Conservation (phyloP, 1,284 basidiomycete species). For the Cutaneotrichosporon arboriforme region DNA sequence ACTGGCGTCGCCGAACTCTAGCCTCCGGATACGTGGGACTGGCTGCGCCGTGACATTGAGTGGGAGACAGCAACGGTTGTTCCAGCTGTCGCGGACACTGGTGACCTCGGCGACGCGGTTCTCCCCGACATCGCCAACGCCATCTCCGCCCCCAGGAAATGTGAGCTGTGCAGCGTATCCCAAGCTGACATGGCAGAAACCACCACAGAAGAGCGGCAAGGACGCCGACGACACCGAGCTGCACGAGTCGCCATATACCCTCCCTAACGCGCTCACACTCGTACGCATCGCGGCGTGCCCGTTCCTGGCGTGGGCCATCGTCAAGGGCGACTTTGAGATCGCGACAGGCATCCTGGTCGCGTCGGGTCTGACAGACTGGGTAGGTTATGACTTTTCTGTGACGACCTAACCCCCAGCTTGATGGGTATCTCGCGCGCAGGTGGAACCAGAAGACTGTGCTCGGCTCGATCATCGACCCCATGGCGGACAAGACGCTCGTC, state of each 20-base stretch:
- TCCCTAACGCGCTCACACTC: slow-evolving; percentile 84
- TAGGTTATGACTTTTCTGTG: slow-evolving; percentile 48
- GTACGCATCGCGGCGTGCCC: slow-evolving; percentile 85
- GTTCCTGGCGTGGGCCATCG: slow-evolving; percentile 81
- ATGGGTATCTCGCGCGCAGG: slow-evolving; percentile 81
- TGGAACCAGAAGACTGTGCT: slow-evolving; percentile 82
- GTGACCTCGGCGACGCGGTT: background rate
- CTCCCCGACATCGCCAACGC: background rate
- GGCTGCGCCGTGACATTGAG: no score
- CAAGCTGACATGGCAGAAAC: background rate
- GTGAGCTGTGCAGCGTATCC: background rate
- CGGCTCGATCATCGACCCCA: slow-evolving; percentile 91
- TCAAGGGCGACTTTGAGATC: slow-evolving; percentile 71
- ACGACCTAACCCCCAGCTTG: slow-evolving; percentile 55
- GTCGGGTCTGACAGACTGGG: slow-evolving; percentile 84
- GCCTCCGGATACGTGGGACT: no score
- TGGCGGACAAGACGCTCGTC: slow-evolving; percentile 94
- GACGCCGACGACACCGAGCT: slow-evolving; percentile 24
- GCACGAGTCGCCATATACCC: slow-evolving; percentile 87
- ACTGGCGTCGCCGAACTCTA: no score
- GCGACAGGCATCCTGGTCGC: slow-evolving; percentile 80
- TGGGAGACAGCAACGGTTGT: no score
- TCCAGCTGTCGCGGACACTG: no score
- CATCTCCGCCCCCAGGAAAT: background rate
- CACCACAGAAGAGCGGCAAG: background rate